Percentiles rank a stretch among this genome's conserved stretches.
phyloP scores from a whole-genome alignment of 768 basidiomycete genomes.

The Brasilioporus rufonigricans region DNA sequence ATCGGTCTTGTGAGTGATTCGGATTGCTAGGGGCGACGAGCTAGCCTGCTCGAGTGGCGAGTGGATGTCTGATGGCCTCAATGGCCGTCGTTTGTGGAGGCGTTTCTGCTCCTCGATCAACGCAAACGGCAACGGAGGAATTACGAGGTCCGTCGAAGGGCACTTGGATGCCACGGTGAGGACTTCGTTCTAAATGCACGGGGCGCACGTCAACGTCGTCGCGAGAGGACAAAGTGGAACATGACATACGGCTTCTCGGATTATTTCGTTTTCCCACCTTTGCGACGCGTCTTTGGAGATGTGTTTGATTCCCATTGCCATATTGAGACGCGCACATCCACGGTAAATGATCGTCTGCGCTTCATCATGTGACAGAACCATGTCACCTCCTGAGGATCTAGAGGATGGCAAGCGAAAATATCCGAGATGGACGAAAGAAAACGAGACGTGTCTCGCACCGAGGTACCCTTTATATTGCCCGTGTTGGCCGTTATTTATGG shows the following conservation, averaged over 20 bases:
- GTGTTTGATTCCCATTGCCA: background rate
- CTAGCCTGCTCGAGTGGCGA: background rate
- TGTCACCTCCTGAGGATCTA: background rate
- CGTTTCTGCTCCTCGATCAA: slow-evolving; percentile 7
- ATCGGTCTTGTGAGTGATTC: background rate
- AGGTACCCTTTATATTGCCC: background rate
- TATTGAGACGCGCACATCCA: background rate
- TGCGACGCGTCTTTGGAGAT: background rate
- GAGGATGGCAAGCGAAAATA: no score
- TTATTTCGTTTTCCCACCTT: slow-evolving; percentile 1
- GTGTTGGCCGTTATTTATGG: background rate
- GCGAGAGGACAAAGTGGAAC: background rate
- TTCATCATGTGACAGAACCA: background rate
- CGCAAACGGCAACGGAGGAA: slow-evolving; percentile 3
- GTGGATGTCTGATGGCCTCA: slow-evolving; percentile 4
- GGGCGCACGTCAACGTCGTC: background rate
- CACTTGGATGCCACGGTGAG: background rate
- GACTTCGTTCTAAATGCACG: background rate
- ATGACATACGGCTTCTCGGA: slow-evolving; percentile 9
- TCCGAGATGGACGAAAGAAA: no score
- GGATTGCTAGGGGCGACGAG: background rate
- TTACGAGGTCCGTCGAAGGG: background rate
- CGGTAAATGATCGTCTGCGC: background rate
- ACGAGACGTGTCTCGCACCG: no score
- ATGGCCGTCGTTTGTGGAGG: background rate